Conservation (phyloP, 1,139 yeast genomes). For the Diutina mesorugosa region DNA sequence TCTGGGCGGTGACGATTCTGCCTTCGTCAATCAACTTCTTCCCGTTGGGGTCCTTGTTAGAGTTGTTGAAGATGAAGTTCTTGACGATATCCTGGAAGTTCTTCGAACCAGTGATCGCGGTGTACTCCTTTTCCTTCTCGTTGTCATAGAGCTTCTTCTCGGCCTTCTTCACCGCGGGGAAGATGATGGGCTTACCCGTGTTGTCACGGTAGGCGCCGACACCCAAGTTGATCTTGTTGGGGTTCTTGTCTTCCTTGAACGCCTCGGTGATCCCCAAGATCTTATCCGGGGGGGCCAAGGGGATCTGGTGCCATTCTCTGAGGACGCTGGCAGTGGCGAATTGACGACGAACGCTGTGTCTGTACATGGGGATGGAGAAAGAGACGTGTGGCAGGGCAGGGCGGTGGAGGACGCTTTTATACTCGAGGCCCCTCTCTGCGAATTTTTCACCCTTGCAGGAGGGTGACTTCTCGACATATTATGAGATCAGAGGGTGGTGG, state of each 20-base stretch:
- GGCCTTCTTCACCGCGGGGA: conserved; percentile 36
- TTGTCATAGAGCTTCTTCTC: conserved; percentile 24
- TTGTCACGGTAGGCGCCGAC: conserved; percentile 40
- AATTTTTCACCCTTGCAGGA: background rate
- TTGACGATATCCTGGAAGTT: conserved; percentile 35
- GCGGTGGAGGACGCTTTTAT: background rate
- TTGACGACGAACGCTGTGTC: background rate
- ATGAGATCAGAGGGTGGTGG: background rate
- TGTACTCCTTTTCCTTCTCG: conserved; percentile 44
- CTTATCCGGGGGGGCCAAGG: conserved; percentile 64
- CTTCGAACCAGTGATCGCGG: conserved; percentile 40
- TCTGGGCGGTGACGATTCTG: conserved; percentile 42
- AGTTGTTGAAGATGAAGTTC: conserved; percentile 37
- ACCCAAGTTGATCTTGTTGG: conserved; percentile 33
- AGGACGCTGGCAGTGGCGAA: background rate
- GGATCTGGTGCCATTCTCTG: conserved; percentile 28
- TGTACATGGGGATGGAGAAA: background rate
- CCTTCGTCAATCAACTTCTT: conserved; percentile 31
- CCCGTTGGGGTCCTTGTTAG: conserved; percentile 35
- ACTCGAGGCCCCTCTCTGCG: background rate
- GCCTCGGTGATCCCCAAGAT: conserved; percentile 57
- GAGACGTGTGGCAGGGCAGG: background rate
- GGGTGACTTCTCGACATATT: background rate
- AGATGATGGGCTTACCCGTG: conserved; percentile 33
- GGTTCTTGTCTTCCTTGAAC: conserved; percentile 25